Evolutionary conservation across 352 stramenopile species (phyloP).

Genomic region (Globisporangium lucens): DNA sequence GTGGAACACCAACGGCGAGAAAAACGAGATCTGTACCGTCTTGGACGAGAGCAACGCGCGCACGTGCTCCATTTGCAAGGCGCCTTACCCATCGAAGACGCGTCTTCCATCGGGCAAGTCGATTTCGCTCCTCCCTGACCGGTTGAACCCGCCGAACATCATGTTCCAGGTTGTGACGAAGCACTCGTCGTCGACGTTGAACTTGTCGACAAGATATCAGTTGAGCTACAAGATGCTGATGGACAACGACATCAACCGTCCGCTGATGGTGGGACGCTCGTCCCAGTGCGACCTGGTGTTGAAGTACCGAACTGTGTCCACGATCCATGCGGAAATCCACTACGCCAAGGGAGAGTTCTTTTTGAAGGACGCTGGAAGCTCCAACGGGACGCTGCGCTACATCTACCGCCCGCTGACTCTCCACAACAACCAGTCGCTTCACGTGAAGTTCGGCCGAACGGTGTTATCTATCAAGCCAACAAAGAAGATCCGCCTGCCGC

Average conservation of each 20-base stretch:
- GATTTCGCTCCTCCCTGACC: slow-evolving; percentile 73
- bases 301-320: slow-evolving; percentile 94
- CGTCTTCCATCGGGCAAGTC: slow-evolving; percentile 67
- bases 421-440: slow-evolving; percentile 84
- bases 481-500: slow-evolving; percentile 85
- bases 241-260: slow-evolving; percentile 88
- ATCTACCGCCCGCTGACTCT: slow-evolving; percentile 92
- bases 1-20: slow-evolving; percentile 91
- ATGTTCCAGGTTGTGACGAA: slow-evolving; percentile 89
- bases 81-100: slow-evolving; percentile 80
- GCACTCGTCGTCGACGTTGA: slow-evolving; percentile 80
- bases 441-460: slow-evolving; percentile 85
- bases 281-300: slow-evolving; percentile 94
- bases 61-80: slow-evolving; percentile 86
- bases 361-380: slow-evolving; percentile 92
- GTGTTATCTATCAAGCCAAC: slow-evolving; percentile 87
- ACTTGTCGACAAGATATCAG: slow-evolving; percentile 84
- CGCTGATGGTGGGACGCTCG: slow-evolving; percentile 91
- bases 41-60: slow-evolving; percentile 80
- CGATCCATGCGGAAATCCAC: slow-evolving; percentile 92
- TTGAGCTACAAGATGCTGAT: slow-evolving; percentile 91
- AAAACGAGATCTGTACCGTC: slow-evolving; percentile 88
- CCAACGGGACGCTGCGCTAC: slow-evolving; percentile 93
- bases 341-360: slow-evolving; percentile 94
- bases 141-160: slow-evolving; percentile 72